phyloP scores from a whole-genome alignment of 805 yeast species.

The Myxozyma lipomycoides region DNA sequence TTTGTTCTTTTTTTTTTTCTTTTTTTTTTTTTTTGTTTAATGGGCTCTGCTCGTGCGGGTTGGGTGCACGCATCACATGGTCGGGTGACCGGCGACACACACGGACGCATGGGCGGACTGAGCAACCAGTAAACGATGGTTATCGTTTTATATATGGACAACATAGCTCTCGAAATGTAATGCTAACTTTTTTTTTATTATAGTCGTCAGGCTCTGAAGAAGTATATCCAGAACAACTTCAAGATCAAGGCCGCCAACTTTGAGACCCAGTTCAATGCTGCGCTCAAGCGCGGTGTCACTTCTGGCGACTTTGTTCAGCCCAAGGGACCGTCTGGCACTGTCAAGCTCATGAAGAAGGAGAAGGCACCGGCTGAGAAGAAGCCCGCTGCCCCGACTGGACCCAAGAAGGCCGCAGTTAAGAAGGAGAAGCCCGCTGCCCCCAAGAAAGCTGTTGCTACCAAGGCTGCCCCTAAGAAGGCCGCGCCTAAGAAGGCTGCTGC shows the following conservation, averaged over 20 bases:
- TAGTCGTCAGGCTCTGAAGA: slow-evolving; percentile 83
- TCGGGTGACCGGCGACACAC: no score
- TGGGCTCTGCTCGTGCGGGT: no score
- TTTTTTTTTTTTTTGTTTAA: no score
- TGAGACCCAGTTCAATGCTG: slow-evolving; percentile 69
- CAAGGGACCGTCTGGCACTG: slow-evolving; percentile 86
- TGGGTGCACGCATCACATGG: no score
- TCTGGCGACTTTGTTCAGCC: slow-evolving; percentile 77
- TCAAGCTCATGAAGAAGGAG: slow-evolving; percentile 55
- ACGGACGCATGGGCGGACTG: no score
- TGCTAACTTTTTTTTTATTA: no score
- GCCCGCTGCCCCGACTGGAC: slow-evolving; percentile 32
- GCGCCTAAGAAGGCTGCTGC: slow-evolving; percentile 26
- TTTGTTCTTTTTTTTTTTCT: neutral
- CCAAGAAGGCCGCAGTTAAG: slow-evolving; percentile 32
- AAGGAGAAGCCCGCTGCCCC: slow-evolving; percentile 35
- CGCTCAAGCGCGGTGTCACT: slow-evolving; percentile 75
- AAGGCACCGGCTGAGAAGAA: slow-evolving; percentile 40
- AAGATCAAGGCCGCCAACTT: slow-evolving; percentile 59
- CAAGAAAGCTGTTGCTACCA: slow-evolving; percentile 27
- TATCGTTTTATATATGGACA: no score
- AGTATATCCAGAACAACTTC: slow-evolving; percentile 64
- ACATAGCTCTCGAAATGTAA: no score
- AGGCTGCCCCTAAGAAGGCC: slow-evolving; percentile 31
- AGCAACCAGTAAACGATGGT: no score